A percentile compares a stretch with the other conserved stretches of the same genome.
Evolutionary conservation across 306 rosid genomes (phyloP).

Genomic region (Cajanus cajan): DNA sequence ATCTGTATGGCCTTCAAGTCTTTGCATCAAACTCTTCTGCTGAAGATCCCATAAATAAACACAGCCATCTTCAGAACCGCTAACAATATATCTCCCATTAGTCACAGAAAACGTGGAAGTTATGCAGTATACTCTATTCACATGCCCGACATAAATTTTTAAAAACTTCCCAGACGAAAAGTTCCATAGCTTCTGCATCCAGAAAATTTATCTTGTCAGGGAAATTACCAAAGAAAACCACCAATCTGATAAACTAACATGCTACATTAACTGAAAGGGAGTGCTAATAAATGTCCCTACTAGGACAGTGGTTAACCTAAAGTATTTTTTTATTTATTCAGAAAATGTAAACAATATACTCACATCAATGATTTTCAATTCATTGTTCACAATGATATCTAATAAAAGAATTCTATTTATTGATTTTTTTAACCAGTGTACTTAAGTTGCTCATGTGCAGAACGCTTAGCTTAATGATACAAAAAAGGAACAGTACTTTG

Average conservation of each 20-base stretch:
- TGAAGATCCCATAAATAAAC: slow-evolving; percentile 94
- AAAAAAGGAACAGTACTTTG: not conserved
- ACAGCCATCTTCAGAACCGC: slow-evolving; percentile 90
- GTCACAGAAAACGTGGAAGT: slow-evolving; percentile 89
- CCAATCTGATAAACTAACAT: slow-evolving; percentile 3
- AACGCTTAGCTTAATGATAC: not conserved
- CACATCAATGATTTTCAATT: not conserved
- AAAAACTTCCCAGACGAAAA: slow-evolving; percentile 61
- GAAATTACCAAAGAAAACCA: not conserved
- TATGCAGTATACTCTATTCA: slow-evolving; percentile 64
- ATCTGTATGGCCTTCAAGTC: slow-evolving; percentile 86
- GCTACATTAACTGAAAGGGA: not conserved
- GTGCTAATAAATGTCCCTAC: not conserved
- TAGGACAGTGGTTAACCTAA: not conserved
- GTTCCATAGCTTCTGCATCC: slow-evolving; percentile 88
- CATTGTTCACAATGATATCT: not conserved
- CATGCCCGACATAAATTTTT: slow-evolving; percentile 69
- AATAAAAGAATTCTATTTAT: not conserved
- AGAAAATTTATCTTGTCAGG: slow-evolving; percentile 14
- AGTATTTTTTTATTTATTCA: not conserved
- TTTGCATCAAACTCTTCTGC: slow-evolving; percentile 77
- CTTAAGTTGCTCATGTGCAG: not conserved
- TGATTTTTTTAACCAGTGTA: not conserved
- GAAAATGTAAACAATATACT: not conserved
- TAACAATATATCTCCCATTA: slow-evolving; percentile 77